Base-by-base conservation (phyloP, 176 grass and related monocot species). In the Oryza glumipatula region DNA sequence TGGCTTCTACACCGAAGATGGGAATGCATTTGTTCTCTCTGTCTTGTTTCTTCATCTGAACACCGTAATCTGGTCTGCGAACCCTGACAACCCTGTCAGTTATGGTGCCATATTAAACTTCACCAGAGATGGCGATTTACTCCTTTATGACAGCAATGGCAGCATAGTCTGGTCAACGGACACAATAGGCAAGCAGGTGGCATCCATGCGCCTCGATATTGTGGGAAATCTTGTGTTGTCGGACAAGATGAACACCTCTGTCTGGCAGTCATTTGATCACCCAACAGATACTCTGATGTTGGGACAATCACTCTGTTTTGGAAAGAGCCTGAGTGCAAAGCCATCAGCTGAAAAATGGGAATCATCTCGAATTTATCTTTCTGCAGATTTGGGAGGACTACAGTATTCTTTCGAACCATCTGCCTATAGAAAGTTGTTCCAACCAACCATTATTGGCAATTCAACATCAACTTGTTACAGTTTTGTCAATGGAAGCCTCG, bases 181-280 rank as follows among this genome's bases (percentile, higher is more conserved):
- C 17, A 41, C 67, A 3, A 30, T 70, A 10, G 54, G 46, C 23
- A 36, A 51, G 35, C 61, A 83, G 9, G 83, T 79, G 47, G 63
- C 35, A 13, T 61, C 38, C 51, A 38, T 92, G 43, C 11, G 60
- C 15, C 90, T 92, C 4, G 72, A 86, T 41, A 22, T 58, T 39
- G 83, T 82, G 0, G 90, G 87, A 11, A 88, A 92, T 11, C 72
- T 92, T 67, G 22, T 82, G 70, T 48, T 92, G 48, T 80, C 89
- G 16, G 46, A 89, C 66, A 56, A 19, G 16, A 58, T 11, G 3
- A 83, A 80, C 48, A 71, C 38, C 2, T 11, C 68, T 23, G 68
- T 86, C 7, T 92, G 90, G 90, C 73, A 85, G 51, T 92, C 90
- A 0, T 92, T 92, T 58, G 39, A 89, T 19, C 26, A 86, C 74